Conservation (phyloP, 805 yeast genomes). For the Candida wancherniae region DNA sequence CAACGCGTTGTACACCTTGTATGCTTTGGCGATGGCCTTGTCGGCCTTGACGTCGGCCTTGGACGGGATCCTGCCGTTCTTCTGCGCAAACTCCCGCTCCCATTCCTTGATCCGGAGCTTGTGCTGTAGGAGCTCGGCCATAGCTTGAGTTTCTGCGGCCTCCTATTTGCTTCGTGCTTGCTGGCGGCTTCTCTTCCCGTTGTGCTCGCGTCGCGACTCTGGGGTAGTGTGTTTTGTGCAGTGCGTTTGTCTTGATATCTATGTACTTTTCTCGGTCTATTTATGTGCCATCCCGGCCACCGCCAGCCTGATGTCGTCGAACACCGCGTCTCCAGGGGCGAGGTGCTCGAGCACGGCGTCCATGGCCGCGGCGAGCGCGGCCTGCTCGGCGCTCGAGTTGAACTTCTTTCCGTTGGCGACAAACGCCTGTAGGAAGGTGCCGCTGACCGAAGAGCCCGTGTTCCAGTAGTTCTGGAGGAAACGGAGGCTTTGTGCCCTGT, state of each 20-base stretch:
- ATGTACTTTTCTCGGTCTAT: background rate
- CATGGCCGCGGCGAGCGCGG: conserved; percentile 22
- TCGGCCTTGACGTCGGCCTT: conserved; percentile 33
- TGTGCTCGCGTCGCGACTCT: no score
- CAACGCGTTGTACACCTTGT: conserved; percentile 26
- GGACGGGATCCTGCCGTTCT: conserved; percentile 27
- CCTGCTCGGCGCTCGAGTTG: conserved; percentile 19
- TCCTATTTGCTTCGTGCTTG: no score
- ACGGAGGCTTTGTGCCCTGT: conserved; percentile 21
- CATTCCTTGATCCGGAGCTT: conserved; percentile 30
- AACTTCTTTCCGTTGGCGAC: conserved; percentile 14
- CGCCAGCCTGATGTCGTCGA: conserved; percentile 6
- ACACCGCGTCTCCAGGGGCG: conserved; percentile 6
- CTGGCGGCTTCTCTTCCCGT: no score
- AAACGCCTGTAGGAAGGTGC: conserved; percentile 23
- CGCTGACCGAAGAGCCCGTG: conserved; percentile 16
- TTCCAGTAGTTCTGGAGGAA: conserved; percentile 32
- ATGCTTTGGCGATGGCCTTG: conserved; percentile 24
- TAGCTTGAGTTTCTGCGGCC: no score
- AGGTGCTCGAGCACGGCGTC: conserved; percentile 16
- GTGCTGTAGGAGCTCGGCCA: conserved; percentile 9
- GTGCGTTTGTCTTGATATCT: background rate
- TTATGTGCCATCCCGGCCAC: conserved; percentile 1
- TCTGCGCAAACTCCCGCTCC: conserved; percentile 32
- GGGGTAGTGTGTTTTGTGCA: no score